Evolutionary conservation across 257 asterid species (phyloP).

Genomic region (Primulina tabacum): DNA sequence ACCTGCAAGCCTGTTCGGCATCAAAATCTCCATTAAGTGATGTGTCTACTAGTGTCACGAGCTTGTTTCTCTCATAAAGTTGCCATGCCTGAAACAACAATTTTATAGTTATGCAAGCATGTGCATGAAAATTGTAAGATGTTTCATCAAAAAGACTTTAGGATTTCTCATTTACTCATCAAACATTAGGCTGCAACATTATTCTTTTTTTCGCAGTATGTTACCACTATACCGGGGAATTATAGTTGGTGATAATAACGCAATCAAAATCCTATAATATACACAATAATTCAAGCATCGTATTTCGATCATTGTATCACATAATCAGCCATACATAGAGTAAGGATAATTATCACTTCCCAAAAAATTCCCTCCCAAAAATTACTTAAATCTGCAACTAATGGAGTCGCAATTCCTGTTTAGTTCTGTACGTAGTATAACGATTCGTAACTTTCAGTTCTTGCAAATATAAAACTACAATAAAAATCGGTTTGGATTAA

Average conservation of each 20-base stretch:
- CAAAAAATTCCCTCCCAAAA: background rate
- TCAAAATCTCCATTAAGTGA: conserved; percentile 68
- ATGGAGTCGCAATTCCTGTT: too few species aligned
- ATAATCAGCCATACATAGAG: background rate
- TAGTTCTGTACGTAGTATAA: background rate
- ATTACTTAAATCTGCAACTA: too few species aligned
- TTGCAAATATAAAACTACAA: background rate
- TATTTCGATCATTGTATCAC: background rate
- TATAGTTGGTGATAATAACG: background rate
- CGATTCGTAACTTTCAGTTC: background rate
- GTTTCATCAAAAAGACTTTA: background rate
- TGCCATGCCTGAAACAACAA: conserved; percentile 66
- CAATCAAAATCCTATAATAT: too few species aligned
- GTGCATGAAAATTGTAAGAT: background rate
- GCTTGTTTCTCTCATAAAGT: conserved; percentile 62
- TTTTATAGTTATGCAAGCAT: background rate
- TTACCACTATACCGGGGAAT: background rate
- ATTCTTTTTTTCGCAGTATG: background rate
- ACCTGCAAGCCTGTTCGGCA: conserved; percentile 76
- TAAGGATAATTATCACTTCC: background rate
- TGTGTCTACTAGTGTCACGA: conserved; percentile 65
- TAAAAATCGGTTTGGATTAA: background rate
- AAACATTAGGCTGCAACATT: background rate
- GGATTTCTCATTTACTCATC: background rate
- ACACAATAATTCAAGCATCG: too few species aligned